Percentiles rank a stretch among this genome's conserved stretches.
Conservation (phyloP, 768 basidiomycete species). For the Mycena olivaceomarginata region DNA sequence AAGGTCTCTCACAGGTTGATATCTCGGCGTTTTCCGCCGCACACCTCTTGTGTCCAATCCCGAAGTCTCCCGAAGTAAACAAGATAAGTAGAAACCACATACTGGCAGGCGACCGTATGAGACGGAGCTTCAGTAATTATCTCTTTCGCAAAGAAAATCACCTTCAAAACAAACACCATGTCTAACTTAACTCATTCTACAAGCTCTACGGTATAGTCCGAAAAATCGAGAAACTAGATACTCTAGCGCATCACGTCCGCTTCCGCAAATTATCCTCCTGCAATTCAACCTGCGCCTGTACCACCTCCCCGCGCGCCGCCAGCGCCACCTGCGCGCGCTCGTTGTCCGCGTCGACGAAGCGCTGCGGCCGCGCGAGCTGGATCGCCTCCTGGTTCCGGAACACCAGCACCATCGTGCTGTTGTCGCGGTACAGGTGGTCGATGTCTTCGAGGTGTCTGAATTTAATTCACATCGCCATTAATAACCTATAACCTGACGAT, state of each 20-base stretch:
- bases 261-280: constrained; percentile 29
- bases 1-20: no score
- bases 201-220: neutral
- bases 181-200: neutral
- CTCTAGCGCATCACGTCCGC: constrained; percentile 8
- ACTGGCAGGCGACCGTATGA: no score
- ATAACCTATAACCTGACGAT: no score
- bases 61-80: no score
- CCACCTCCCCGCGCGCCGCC: constrained; percentile 9
- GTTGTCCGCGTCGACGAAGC: constrained; percentile 62
- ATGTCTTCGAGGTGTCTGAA: constrained; percentile 68
- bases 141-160: no score
- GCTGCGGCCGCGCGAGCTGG: constrained; percentile 64
- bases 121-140: no score
- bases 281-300: constrained; percentile 12
- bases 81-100: no score
- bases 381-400: constrained; percentile 64
- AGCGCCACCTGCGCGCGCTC: constrained; percentile 46
- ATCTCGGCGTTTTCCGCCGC: no score
- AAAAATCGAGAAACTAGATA: neutral
- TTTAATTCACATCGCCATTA: neutral
- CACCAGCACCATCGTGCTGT: constrained; percentile 63
- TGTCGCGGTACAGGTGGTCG: constrained; percentile 67
- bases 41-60: no score
- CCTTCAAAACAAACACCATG: no score